phyloP scores from a whole-genome alignment of 495 filamentous ascomycete species.

The Tuber indicum region DNA sequence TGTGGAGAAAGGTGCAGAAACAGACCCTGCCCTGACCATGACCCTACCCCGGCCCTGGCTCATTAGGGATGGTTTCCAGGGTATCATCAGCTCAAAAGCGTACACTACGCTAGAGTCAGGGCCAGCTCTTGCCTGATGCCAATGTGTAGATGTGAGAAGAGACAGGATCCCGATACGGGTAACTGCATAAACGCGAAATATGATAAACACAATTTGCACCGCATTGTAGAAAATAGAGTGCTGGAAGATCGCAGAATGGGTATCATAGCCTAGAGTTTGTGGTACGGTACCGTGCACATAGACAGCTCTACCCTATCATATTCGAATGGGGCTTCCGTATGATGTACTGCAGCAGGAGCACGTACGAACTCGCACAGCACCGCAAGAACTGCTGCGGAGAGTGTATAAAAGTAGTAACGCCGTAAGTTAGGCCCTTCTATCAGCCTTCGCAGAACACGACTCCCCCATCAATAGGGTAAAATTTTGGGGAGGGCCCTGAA shows the following conservation, averaged over 20 bases:
- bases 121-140: neutral
- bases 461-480: neutral
- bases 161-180: neutral
- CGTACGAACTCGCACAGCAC: neutral
- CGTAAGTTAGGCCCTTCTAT: neutral
- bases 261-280: neutral
- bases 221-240: neutral
- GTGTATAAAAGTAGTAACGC: neutral
- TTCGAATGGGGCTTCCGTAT: neutral
- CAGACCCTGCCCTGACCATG: neutral
- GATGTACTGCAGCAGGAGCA: neutral
- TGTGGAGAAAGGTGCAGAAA: constrained; percentile 3
- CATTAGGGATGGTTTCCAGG: neutral
- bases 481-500: neutral
- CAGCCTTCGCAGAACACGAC: neutral
- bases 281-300: neutral
- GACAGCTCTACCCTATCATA: neutral
- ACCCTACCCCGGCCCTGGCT: neutral
- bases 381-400: neutral
- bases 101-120: neutral
- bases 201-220: neutral
- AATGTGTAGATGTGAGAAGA: neutral
- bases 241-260: neutral
- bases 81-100: neutral
- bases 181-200: constrained; percentile 1